phyloP scores from a whole-genome alignment of 306 rosid genomes.

The Albizia julibrissin region DNA sequence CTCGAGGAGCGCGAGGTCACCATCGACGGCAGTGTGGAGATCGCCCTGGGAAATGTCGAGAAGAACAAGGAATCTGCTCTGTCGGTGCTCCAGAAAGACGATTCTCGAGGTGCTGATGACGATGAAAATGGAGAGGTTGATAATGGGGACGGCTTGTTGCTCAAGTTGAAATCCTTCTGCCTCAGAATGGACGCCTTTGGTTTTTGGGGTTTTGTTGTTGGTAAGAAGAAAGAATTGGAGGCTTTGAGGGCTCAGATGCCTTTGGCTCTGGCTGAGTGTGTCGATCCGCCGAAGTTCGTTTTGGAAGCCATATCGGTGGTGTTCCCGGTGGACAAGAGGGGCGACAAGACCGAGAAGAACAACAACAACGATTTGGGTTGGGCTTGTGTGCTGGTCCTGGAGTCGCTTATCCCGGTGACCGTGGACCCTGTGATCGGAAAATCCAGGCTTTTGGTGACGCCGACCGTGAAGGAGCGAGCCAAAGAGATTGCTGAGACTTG shows the following conservation, averaged over 20 bases:
- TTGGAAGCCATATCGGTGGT: slow-evolving; percentile 90
- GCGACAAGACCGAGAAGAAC: slow-evolving; percentile 53
- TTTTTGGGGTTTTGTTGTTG: slow-evolving; percentile 75
- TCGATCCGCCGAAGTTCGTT: slow-evolving; percentile 89
- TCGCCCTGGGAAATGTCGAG: slow-evolving; percentile 73
- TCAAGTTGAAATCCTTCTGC: slow-evolving; percentile 65
- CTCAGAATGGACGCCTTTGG: slow-evolving; percentile 72
- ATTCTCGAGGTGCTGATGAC: slow-evolving; percentile 30
- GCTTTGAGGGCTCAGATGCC: slow-evolving; percentile 72
- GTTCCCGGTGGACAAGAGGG: slow-evolving; percentile 85
- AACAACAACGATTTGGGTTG: slow-evolving; percentile 77
- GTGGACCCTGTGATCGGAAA: slow-evolving; percentile 86
- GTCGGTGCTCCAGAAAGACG: slow-evolving; percentile 34
- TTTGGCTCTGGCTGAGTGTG: slow-evolving; percentile 65
- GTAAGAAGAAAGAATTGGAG: slow-evolving; percentile 85
- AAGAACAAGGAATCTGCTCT: slow-evolving; percentile 60
- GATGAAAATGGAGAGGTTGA: slow-evolving; percentile 84
- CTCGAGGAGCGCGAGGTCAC: slow-evolving; percentile 83
- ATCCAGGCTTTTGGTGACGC: slow-evolving; percentile 84
- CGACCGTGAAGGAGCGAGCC: slow-evolving; percentile 68
- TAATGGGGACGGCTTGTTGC: slow-evolving; percentile 63
- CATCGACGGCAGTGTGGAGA: slow-evolving; percentile 66
- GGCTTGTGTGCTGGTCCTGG: slow-evolving; percentile 93
- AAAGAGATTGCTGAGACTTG: slow-evolving; percentile 82
- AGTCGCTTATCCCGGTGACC: slow-evolving; percentile 77